Evolutionary conservation across 73 alveolate species (phyloP).

Genomic region (Uronychia setigera): DNA sequence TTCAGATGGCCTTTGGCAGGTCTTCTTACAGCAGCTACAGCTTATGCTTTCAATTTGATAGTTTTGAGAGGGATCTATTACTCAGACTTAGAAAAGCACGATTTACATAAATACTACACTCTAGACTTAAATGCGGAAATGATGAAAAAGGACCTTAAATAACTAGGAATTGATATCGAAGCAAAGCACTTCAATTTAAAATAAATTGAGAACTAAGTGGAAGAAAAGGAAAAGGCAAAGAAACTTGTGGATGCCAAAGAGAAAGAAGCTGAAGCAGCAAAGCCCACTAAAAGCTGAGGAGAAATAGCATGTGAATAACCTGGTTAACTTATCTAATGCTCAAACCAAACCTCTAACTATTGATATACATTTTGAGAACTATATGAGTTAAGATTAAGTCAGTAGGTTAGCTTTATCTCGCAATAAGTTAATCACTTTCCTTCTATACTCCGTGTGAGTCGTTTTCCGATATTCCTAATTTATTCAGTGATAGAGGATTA

Average conservation of each 20-base stretch:
- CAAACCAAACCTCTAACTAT: too few relatives aligned
- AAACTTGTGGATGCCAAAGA: background rate
- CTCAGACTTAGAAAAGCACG: conserved; percentile 13
- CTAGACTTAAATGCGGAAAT: conserved; percentile 55
- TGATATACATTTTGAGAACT: too few relatives aligned
- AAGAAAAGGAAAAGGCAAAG: background rate
- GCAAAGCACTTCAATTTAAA: conserved; percentile 54
- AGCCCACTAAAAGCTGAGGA: background rate
- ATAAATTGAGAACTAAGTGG: background rate
- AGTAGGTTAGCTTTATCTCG: too few relatives aligned
- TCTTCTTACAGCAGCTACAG: conserved; percentile 7
- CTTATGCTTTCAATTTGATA: conserved; percentile 27
- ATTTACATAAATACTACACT: conserved; percentile 41
- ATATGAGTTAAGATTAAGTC: too few relatives aligned
- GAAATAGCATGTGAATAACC: too few relatives aligned
- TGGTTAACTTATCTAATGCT: too few relatives aligned
- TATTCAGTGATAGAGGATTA: too few relatives aligned
- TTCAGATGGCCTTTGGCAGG: conserved; percentile 39
- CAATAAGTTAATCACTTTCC: too few relatives aligned
- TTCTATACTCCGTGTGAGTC: too few relatives aligned
- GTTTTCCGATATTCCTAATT: too few relatives aligned
- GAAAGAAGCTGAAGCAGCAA: background rate
- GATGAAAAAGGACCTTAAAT: conserved; percentile 57
- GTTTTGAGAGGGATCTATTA: conserved; percentile 34
- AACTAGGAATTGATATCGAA: conserved; percentile 49